A percentile compares a stretch with the other conserved stretches of the same genome.
phyloP scores from a whole-genome alignment of 345 rosid genomes.

The Hibiscus syriacus region DNA sequence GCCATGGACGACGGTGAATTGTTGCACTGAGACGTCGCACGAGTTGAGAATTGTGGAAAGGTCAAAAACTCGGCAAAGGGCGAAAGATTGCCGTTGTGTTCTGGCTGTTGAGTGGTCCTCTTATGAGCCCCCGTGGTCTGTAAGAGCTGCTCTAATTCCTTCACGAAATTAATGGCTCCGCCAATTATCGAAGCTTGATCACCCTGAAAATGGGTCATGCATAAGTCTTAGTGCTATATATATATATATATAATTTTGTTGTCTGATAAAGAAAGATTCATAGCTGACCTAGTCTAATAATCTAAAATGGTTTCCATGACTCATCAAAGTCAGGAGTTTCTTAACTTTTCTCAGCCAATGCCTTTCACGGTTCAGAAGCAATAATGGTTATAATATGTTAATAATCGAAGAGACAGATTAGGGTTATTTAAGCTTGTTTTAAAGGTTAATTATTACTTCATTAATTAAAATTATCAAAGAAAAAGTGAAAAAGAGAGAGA shows the following conservation, averaged over 20 bases:
- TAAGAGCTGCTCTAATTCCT: constrained; percentile 77
- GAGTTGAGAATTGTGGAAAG: constrained; percentile 73
- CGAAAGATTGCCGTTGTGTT: constrained; percentile 12
- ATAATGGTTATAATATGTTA: no score
- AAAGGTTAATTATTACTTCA: neutral
- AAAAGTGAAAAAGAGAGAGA: neutral
- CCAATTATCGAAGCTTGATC: constrained; percentile 96
- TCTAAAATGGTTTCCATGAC: no score
- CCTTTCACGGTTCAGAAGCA: no score
- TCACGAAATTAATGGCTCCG: constrained; percentile 82
- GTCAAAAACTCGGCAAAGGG: constrained; percentile 72
- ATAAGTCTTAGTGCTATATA: neutral
- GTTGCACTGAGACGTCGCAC: constrained; percentile 14
- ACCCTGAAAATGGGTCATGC: constrained; percentile 32
- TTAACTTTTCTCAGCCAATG: no score
- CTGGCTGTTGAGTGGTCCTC: constrained; percentile 15
- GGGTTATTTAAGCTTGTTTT: no score
- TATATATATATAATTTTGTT: neutral
- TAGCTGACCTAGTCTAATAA: no score
- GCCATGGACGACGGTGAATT: constrained; percentile 6
- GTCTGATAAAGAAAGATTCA: no score
- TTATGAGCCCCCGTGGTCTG: constrained; percentile 60
- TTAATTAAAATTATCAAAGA: neutral
- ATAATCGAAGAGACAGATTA: neutral
- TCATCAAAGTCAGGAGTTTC: no score